phyloP scores from a whole-genome alignment of 768 basidiomycete species.

The Holtermanniella nyarrowii region DNA sequence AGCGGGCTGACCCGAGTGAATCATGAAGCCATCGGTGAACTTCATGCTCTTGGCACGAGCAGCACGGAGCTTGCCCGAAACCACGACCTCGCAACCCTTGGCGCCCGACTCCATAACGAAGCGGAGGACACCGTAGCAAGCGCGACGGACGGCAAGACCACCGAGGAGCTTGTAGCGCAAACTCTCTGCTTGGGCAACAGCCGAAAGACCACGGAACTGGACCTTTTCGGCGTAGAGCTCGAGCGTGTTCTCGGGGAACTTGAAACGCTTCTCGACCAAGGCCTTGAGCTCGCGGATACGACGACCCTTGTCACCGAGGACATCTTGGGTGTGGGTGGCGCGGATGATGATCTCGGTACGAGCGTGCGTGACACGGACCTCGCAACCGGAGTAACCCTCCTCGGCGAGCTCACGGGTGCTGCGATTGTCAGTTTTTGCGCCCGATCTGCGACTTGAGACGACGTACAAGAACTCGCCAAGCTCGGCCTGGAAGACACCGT shows the following conservation, averaged over 20 bases:
- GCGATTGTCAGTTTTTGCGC: not conserved
- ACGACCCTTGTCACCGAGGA: constrained; percentile 97
- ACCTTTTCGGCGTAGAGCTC: constrained; percentile 99
- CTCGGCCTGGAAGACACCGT: constrained; percentile 98
- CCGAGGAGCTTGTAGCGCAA: constrained; percentile 98
- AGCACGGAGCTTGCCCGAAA: constrained; percentile 98
- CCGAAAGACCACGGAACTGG: constrained; percentile 92
- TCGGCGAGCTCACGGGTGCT: constrained; percentile 76
- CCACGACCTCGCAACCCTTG: constrained; percentile 98
- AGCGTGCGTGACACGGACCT: constrained; percentile 98
- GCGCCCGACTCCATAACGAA: constrained; percentile 99
- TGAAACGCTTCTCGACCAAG: constrained; percentile 98
- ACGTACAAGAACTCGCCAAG: constrained; percentile 87
- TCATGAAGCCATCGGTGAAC: constrained; percentile 94
- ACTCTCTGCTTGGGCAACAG: constrained; percentile 96
- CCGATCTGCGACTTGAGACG: not conserved
- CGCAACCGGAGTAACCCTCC: constrained; percentile 99
- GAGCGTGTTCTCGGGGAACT: constrained; percentile 96
- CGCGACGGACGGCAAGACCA: constrained; percentile 95
- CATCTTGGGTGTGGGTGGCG: constrained; percentile 92
- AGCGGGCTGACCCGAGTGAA: constrained; percentile 85
- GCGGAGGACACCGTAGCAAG: constrained; percentile 99
- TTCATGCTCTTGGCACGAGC: constrained; percentile 99
- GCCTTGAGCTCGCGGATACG: constrained; percentile 97
- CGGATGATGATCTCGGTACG: constrained; percentile 99